Evolutionary conservation across 768 basidiomycete species (phyloP).

Genomic region (Tulasnella sp.): DNA sequence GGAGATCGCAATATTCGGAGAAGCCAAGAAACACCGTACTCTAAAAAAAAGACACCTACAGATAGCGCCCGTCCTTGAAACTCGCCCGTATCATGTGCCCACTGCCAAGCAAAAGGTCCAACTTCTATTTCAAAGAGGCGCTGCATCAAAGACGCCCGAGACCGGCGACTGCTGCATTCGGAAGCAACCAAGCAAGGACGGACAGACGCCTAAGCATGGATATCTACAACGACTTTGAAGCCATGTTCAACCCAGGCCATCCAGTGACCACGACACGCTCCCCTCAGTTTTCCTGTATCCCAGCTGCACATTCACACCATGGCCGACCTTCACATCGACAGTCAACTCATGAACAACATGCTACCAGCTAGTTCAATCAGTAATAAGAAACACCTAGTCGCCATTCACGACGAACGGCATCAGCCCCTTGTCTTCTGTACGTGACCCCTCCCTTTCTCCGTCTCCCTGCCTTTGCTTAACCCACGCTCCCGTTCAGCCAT

Average conservation of each 20-base stretch:
- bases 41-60: too few relatives aligned
- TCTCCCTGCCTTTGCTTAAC: not conserved
- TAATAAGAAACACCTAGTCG: not conserved
- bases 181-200: not conserved
- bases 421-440: not conserved
- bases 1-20: too few relatives aligned
- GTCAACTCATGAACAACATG: not conserved
- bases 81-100: too few relatives aligned
- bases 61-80: too few relatives aligned
- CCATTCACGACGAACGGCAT: not conserved
- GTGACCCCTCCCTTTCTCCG: not conserved
- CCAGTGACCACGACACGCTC: too few relatives aligned
- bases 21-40: too few relatives aligned
- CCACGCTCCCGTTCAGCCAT: not conserved
- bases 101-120: too few relatives aligned
- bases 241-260: too few relatives aligned
- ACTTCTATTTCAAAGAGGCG: not conserved
- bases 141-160: not conserved
- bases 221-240: too few relatives aligned
- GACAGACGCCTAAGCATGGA: too few relatives aligned
- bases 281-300: not conserved
- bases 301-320: too few relatives aligned
- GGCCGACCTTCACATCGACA: not conserved
- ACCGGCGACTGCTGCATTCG: not conserved
- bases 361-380: not conserved